phyloP scores from a whole-genome alignment of 2,329 filamentous ascomycete species.

The Fusarium paranaense region DNA sequence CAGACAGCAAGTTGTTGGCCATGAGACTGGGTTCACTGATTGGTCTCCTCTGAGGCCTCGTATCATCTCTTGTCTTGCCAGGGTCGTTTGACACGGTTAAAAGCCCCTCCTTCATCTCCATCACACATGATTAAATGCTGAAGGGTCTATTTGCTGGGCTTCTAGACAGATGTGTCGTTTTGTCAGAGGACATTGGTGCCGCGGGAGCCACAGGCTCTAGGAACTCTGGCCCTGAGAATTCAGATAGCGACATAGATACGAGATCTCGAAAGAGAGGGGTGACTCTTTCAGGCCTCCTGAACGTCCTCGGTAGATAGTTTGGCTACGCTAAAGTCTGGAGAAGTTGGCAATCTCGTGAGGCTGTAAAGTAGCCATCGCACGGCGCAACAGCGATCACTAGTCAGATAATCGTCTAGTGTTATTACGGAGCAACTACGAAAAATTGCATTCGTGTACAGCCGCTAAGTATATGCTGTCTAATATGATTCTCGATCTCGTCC shows the following conservation, averaged over 20 bases:
- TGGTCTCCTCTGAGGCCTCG: not conserved
- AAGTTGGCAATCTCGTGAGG: no score
- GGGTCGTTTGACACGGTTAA: not conserved
- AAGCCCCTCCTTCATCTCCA: not conserved
- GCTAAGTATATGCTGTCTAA: not conserved
- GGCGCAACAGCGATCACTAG: not conserved
- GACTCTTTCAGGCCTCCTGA: constrained; percentile 36
- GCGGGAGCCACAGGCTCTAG: constrained; percentile 26
- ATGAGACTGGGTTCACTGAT: no score
- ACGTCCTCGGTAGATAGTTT: not conserved
- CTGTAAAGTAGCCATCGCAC: not conserved
- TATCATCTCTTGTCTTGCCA: not conserved
- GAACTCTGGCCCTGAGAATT: constrained; percentile 22
- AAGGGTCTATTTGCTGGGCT: constrained; percentile 48
- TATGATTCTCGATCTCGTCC: not conserved
- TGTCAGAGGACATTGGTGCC: constrained; percentile 55
- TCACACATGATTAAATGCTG: constrained; percentile 45
- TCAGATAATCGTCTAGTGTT: not conserved
- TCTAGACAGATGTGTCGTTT: constrained; percentile 50
- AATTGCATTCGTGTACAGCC: not conserved
- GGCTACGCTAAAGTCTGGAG: not conserved
- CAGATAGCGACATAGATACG: constrained; percentile 15
- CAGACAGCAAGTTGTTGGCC: no score
- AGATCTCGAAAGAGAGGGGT: constrained; percentile 15
- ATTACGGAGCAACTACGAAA: not conserved